phyloP scores from a whole-genome alignment of 257 asterid species.

The Ajuga chamaepitys region DNA sequence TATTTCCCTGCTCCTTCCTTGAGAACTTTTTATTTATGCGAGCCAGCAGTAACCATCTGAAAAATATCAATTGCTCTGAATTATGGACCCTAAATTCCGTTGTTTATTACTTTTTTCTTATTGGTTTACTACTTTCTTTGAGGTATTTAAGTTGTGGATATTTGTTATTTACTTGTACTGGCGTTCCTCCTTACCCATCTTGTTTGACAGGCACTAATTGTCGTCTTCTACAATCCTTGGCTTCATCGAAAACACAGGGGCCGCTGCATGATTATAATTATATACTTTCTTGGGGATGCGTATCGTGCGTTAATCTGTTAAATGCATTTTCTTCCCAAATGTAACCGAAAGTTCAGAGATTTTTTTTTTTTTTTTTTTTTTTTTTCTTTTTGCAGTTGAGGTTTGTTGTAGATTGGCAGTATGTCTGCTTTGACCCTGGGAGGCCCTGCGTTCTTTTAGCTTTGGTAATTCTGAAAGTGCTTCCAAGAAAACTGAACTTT shows the following conservation, averaged over 20 bases:
- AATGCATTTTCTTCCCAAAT: not conserved
- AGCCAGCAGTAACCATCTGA: not conserved
- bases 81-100: no score
- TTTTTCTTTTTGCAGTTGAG: not conserved
- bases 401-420: not conserved
- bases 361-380: not conserved
- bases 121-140: not conserved
- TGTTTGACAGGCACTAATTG: constrained; percentile 12
- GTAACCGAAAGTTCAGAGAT: not conserved
- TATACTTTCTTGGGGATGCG: not conserved
- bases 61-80: not conserved
- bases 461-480: no score
- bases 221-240: constrained; percentile 1
- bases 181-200: not conserved
- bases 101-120: no score
- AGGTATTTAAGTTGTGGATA: not conserved
- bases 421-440: not conserved
- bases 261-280: constrained; percentile 4
- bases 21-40: not conserved
- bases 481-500: no score
- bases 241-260: not conserved
- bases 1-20: not conserved
- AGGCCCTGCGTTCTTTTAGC: not conserved
- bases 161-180: not conserved
- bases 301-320: not conserved